Evolutionary conservation across 352 stramenopile species (phyloP).

Genomic region (Phytopythium chamaehyphon): DNA sequence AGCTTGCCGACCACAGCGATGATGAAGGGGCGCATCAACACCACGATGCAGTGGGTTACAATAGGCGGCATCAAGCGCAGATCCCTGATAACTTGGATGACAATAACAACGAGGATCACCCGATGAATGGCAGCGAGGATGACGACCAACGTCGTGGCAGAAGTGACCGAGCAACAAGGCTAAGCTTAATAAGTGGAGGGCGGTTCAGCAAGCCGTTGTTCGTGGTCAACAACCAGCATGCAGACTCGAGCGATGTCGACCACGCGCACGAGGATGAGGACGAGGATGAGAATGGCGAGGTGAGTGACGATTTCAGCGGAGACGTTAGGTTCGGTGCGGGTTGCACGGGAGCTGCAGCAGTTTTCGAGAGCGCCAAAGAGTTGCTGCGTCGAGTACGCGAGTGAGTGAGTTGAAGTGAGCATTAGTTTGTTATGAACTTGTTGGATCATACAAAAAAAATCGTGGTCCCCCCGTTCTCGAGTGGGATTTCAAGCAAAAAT

Average conservation of each 20-base stretch:
- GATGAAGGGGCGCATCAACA: no score
- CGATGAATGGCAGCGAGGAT: neutral
- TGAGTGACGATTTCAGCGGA: slow-evolving; percentile 1
- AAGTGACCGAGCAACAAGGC: slow-evolving; percentile 8
- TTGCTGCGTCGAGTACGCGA: neutral
- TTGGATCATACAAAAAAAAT: neutral
- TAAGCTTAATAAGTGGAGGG: no score
- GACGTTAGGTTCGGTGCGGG: neutral
- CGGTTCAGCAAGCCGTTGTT: slow-evolving; percentile 10
- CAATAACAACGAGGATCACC: neutral
- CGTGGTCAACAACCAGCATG: slow-evolving; percentile 8
- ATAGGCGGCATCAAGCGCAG: slow-evolving; percentile 4
- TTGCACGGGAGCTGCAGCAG: neutral
- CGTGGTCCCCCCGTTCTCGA: slow-evolving; percentile 10
- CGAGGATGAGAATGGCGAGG: slow-evolving; percentile 11
- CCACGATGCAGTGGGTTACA: slow-evolving; percentile 4
- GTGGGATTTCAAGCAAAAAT: slow-evolving; percentile 55
- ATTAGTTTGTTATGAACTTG: no score
- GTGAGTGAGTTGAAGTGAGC: neutral
- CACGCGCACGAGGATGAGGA: slow-evolving; percentile 9
- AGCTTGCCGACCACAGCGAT: neutral
- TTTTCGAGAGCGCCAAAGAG: slow-evolving; percentile 5
- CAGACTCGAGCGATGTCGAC: slow-evolving; percentile 6
- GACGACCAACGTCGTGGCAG: neutral
- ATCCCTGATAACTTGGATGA: slow-evolving; percentile 4